Conservation (phyloP, 192 early-diverging fungal genomes). For the Entomortierella parvispora region DNA sequence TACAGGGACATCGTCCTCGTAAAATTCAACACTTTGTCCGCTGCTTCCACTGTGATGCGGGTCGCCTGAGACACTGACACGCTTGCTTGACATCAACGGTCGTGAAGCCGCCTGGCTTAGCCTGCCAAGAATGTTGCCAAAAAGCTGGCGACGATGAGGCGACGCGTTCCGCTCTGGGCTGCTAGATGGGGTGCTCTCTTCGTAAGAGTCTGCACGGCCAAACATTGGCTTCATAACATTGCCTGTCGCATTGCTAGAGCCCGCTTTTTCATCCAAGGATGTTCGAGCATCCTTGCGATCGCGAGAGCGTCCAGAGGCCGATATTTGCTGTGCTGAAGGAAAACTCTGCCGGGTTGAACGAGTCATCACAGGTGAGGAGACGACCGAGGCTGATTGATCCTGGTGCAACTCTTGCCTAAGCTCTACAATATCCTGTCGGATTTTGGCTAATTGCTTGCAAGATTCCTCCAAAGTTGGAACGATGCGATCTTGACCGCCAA, state of each 20-base stretch:
- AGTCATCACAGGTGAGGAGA: not conserved
- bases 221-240: not conserved
- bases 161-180: constrained; percentile 16
- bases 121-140: constrained; percentile 33
- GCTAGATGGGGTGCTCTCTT: constrained; percentile 14
- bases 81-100: not conserved
- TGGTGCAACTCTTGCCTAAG: constrained; percentile 36
- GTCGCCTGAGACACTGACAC: constrained; percentile 6
- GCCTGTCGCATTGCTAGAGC: not conserved
- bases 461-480: constrained; percentile 42
- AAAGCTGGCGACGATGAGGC: constrained; percentile 11
- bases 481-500: constrained; percentile 20
- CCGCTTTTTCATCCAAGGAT: not conserved
- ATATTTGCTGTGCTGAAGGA: not conserved
- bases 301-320: too few relatives aligned
- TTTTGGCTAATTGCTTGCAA: constrained; percentile 34
- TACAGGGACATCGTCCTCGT: constrained; percentile 8
- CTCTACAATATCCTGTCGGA: constrained; percentile 45
- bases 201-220: constrained; percentile 13
- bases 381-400: constrained; percentile 13
- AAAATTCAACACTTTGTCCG: constrained; percentile 32
- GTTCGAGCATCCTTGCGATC: too few relatives aligned
- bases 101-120: constrained; percentile 1
- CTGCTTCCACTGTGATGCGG: constrained; percentile 35
- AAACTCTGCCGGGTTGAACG: not conserved